These are phyloP conservation scores for Aspergillus ochraceoroseus DNA, from an alignment of 2,329 filamentous ascomycete genomes.

Conservation along the genomic window DNA sequence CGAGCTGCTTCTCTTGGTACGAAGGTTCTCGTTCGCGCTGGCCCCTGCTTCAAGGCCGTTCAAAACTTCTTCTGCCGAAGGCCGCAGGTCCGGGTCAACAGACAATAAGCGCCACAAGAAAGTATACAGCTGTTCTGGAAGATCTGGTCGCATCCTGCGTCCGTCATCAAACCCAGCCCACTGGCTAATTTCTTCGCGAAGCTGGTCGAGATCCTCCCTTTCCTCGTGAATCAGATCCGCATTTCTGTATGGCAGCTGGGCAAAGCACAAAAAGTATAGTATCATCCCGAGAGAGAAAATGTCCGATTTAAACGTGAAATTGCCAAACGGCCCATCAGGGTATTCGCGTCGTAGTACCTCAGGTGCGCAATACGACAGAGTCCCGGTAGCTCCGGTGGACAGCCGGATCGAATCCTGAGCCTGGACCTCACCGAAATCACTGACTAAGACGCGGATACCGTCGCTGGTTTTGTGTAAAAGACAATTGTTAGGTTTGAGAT, in stretches of 20 bases:
- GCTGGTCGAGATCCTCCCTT: slow-evolving; percentile 78
- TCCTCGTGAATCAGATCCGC: slow-evolving; percentile 86
- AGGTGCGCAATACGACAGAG: slow-evolving; percentile 94
- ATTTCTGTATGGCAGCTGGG: slow-evolving; percentile 74
- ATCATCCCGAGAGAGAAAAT: slow-evolving; percentile 99
- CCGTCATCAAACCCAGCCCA: slow-evolving; percentile 87
- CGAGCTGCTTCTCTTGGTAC: slow-evolving; percentile 33
- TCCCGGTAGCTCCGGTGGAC: slow-evolving; percentile 89
- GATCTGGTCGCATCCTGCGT: slow-evolving; percentile 67
- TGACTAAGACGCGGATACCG: slow-evolving; percentile 76
- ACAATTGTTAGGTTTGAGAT: slow-evolving; percentile 94
- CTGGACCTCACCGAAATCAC: slow-evolving; percentile 97
- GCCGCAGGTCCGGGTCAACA: slow-evolving; percentile 68
- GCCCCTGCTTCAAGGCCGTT: slow-evolving; percentile 66
- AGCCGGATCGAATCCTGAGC: slow-evolving; percentile 73
- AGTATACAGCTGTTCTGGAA: slow-evolving; percentile 80
- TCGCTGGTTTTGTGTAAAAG: slow-evolving; percentile 72
- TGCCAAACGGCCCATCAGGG: slow-evolving; percentile 68
- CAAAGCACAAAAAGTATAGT: slow-evolving; percentile 96
- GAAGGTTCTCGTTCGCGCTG: slow-evolving; percentile 46
- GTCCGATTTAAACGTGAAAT: slow-evolving; percentile 95
- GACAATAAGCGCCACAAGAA: slow-evolving; percentile 77
- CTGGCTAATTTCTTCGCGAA: slow-evolving; percentile 76
- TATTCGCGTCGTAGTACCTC: slow-evolving; percentile 71
- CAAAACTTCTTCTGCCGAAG: slow-evolving; percentile 80